phyloP scores from a whole-genome alignment of 352 stramenopile species.

The Peronospora farinosa region DNA sequence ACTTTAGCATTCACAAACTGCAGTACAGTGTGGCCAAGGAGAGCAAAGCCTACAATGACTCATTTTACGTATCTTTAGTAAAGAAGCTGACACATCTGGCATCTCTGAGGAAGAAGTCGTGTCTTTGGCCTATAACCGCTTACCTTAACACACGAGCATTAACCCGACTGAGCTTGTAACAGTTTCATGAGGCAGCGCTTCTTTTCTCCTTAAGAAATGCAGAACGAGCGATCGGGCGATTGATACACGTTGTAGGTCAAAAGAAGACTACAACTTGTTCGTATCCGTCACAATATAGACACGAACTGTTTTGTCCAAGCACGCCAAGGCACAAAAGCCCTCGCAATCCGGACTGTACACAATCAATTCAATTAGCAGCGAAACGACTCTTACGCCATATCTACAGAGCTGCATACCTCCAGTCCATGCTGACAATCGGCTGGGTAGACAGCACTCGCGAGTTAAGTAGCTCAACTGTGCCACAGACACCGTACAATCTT shows the following conservation, averaged over 20 bases:
- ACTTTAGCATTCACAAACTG: no score
- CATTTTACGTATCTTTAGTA: slow-evolving; percentile 55
- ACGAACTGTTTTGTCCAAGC: slow-evolving; percentile 92
- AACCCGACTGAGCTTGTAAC: slow-evolving; percentile 69
- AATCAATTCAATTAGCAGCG: slow-evolving; percentile 1
- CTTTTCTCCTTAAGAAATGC: no score
- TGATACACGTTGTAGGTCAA: not conserved
- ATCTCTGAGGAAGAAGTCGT: slow-evolving; percentile 67
- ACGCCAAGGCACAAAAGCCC: slow-evolving; percentile 88
- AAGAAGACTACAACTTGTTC: slow-evolving; percentile 80
- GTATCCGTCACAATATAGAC: slow-evolving; percentile 95
- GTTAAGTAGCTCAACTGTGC: slow-evolving; percentile 92
- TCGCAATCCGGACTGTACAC: slow-evolving; percentile 79
- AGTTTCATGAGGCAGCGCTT: slow-evolving; percentile 30
- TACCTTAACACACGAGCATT: slow-evolving; percentile 54
- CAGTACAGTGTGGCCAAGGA: slow-evolving; percentile 64
- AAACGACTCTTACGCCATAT: not conserved
- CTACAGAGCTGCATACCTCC: slow-evolving; percentile 49
- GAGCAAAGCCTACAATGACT: slow-evolving; percentile 76
- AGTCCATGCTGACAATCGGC: slow-evolving; percentile 95
- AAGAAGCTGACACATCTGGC: slow-evolving; percentile 61
- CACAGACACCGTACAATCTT: slow-evolving; percentile 81
- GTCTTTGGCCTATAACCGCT: slow-evolving; percentile 51
- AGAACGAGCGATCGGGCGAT: not conserved
- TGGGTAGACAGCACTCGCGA: slow-evolving; percentile 93